Conservation (phyloP, 768 basidiomycete genomes). For the Saitozyma podzolica region DNA sequence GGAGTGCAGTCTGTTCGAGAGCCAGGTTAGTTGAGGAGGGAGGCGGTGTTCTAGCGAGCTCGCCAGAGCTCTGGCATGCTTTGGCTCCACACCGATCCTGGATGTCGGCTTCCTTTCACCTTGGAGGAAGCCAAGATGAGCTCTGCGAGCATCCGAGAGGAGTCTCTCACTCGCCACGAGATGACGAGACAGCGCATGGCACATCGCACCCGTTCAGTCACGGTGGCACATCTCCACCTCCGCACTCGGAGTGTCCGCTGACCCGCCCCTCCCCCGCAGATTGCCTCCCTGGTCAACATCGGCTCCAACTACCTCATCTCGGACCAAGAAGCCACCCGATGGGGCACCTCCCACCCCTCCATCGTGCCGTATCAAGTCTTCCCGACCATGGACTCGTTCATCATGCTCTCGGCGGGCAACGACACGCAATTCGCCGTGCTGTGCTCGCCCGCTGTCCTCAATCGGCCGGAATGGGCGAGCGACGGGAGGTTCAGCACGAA, state of each 20-base stretch:
- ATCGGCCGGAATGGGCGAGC: slow-evolving; percentile 61
- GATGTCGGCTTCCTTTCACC: too few relatives aligned
- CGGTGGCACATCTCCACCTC: too few relatives aligned
- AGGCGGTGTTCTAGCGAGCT: not conserved
- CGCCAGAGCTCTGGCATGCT: not conserved
- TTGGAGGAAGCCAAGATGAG: too few relatives aligned
- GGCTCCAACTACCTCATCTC: slow-evolving; percentile 90
- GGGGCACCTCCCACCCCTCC: slow-evolving; percentile 92
- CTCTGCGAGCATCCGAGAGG: too few relatives aligned
- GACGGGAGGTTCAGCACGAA: slow-evolving; percentile 74
- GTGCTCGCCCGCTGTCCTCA: slow-evolving; percentile 60
- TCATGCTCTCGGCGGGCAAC: slow-evolving; percentile 94
- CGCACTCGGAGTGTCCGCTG: too few relatives aligned
- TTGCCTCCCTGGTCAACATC: slow-evolving; percentile 87
- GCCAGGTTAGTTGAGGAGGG: slow-evolving; percentile 62
- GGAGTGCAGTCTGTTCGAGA: slow-evolving; percentile 89
- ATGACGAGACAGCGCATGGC: too few relatives aligned
- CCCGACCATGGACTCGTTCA: slow-evolving; percentile 77
- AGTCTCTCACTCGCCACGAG: too few relatives aligned
- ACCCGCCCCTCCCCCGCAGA: slow-evolving; percentile 54
- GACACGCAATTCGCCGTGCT: slow-evolving; percentile 78
- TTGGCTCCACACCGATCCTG: too few relatives aligned
- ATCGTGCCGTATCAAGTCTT: slow-evolving; percentile 94
- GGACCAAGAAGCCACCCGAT: slow-evolving; percentile 74
- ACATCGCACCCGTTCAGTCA: too few relatives aligned